Percentiles rank a stretch among this genome's conserved stretches.
Evolutionary conservation across 2,329 filamentous ascomycete species (phyloP).

Genomic region (Hypoxylon sp.): DNA sequence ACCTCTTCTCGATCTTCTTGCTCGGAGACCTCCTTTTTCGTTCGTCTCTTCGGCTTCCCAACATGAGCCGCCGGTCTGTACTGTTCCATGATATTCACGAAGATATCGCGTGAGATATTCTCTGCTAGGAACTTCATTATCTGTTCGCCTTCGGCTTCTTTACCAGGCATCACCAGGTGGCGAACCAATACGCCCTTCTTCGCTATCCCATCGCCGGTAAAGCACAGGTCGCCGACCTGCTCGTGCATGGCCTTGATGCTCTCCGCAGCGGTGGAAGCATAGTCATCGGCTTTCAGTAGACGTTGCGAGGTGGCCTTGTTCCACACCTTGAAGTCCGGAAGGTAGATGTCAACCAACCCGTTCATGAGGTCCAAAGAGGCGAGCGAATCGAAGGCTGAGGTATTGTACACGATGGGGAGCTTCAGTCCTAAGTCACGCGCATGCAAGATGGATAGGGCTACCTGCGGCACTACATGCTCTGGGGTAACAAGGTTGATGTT

Average conservation of each 20-base stretch:
- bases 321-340: conserved; percentile 93
- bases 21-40: conserved; percentile 41
- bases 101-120: conserved; percentile 78
- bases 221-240: conserved; percentile 86
- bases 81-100: conserved; percentile 91
- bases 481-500: conserved; percentile 91
- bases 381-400: conserved; percentile 81
- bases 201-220: conserved; percentile 83
- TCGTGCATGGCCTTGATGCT: conserved; percentile 83
- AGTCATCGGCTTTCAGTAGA: conserved; percentile 82
- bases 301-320: conserved; percentile 72
- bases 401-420: conserved; percentile 86
- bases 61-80: conserved; percentile 86
- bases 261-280: conserved; percentile 77
- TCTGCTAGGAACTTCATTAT: conserved; percentile 83
- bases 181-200: conserved; percentile 80
- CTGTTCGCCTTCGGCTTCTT: conserved; percentile 76
- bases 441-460: conserved; percentile 79
- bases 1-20: conserved; percentile 58
- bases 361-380: conserved; percentile 79
- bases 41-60: conserved; percentile 70
- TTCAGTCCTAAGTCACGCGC: conserved; percentile 76
- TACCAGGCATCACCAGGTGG: conserved; percentile 87
- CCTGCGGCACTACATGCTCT: conserved; percentile 87
- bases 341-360: conserved; percentile 84